Percentiles rank a stretch among this genome's conserved stretches.
phyloP scores from a whole-genome alignment of 2,329 filamentous ascomycete genomes.

The Rhytidhysteron rufulum region DNA sequence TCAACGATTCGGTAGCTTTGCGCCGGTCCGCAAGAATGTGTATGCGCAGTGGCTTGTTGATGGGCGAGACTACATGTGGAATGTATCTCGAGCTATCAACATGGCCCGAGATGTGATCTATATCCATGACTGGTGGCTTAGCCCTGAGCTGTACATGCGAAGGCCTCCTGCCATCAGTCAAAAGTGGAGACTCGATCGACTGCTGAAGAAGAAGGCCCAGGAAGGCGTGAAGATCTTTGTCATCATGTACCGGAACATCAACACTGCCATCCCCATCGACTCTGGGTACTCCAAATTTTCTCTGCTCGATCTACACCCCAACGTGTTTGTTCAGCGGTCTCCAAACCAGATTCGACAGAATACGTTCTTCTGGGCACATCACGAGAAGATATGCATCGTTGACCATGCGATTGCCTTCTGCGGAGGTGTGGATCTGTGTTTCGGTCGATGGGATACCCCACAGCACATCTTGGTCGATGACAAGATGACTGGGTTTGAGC shows the following conservation, averaged over 20 bases:
- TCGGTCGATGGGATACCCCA: conserved; percentile 95
- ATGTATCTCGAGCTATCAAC: conserved; percentile 91
- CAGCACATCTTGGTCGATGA: conserved; percentile 89
- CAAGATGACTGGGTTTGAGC: conserved; percentile 90
- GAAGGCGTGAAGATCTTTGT: conserved; percentile 98
- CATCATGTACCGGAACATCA: conserved; percentile 96
- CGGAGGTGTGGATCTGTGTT: conserved; percentile 93
- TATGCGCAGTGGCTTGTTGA: conserved; percentile 97
- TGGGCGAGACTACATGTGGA: conserved; percentile 98
- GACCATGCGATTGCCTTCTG: conserved; percentile 96
- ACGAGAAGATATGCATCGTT: conserved; percentile 96
- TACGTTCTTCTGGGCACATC: conserved; percentile 98
- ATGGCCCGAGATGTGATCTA: conserved; percentile 98
- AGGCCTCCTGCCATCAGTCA: conserved; percentile 93
- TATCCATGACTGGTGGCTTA: conserved; percentile 99
- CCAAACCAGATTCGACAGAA: conserved; percentile 98
- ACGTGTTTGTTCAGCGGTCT: conserved; percentile 92
- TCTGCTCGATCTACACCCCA: conserved; percentile 88
- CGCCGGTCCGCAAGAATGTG: conserved; percentile 78
- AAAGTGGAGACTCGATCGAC: conserved; percentile 91
- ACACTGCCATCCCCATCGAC: conserved; percentile 94
- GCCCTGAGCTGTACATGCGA: conserved; percentile 91
- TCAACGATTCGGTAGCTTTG: conserved; percentile 91
- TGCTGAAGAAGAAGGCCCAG: conserved; percentile 87
- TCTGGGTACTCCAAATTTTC: conserved; percentile 98